Evolutionary conservation across 345 rosid species (phyloP).

Genomic region (Populus deltoides): DNA sequence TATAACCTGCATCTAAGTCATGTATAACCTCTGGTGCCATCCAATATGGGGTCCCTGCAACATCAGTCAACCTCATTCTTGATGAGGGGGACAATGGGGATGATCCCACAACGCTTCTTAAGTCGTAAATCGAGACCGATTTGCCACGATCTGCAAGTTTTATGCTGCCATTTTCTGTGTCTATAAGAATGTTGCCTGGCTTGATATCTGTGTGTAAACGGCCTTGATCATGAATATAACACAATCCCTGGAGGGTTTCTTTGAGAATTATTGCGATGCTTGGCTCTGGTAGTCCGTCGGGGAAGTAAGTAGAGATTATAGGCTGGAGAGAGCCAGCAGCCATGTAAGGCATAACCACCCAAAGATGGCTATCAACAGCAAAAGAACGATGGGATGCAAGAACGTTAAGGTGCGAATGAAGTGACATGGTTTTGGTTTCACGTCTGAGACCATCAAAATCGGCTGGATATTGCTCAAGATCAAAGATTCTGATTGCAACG

Average conservation of each 20-base stretch:
- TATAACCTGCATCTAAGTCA: conserved; percentile 68
- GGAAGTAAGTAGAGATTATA: conserved; percentile 62
- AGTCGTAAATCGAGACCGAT: conserved; percentile 71
- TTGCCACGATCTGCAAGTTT: conserved; percentile 87
- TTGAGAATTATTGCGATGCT: conserved; percentile 66
- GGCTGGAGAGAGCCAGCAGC: conserved; percentile 78
- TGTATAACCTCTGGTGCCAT: conserved; percentile 97
- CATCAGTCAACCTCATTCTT: conserved; percentile 50
- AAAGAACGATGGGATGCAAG: conserved; percentile 77
- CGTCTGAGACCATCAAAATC: conserved; percentile 65
- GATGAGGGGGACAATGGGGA: conserved; percentile 26
- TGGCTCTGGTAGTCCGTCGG: conserved; percentile 64
- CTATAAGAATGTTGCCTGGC: conserved; percentile 72
- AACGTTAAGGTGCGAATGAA: conserved; percentile 78
- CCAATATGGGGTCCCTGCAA: conserved; percentile 90
- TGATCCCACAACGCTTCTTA: conserved; percentile 16
- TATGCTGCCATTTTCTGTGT: conserved; percentile 47
- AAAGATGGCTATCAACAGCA: conserved; percentile 62
- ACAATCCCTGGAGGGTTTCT: conserved; percentile 63
- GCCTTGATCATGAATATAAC: conserved; percentile 79
- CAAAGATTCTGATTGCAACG: conserved; percentile 80
- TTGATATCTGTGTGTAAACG: conserved; percentile 43
- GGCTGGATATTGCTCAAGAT: conserved; percentile 54
- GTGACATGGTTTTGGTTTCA: conserved; percentile 74
- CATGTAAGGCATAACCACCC: conserved; percentile 98